phyloP scores from a whole-genome alignment of 108 stramenopile species.

The Epipyxis sp. region DNA sequence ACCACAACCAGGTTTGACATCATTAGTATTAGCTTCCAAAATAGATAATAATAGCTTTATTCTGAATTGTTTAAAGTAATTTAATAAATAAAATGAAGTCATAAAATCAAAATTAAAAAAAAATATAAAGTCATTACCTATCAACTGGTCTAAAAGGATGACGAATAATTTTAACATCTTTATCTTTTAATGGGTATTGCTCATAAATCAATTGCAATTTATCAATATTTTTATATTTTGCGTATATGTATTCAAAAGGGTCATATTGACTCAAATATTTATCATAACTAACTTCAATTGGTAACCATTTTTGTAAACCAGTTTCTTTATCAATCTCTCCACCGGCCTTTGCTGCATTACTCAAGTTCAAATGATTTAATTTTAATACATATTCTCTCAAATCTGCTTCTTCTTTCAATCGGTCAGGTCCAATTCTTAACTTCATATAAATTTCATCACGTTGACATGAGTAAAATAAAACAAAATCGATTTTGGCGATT shows the following conservation, averaged over 20 bases:
- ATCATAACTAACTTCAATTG: background rate
- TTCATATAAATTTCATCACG: background rate
- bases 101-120: too few species aligned
- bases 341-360: background rate
- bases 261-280: background rate
- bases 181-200: background rate
- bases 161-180: too few species aligned
- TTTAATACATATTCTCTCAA: background rate
- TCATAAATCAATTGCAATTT: background rate
- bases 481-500: background rate
- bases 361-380: background rate
- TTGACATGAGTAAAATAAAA: background rate
- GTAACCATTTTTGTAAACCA: background rate
- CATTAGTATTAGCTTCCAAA: background rate
- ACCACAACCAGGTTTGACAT: background rate
- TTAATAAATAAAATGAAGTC: background rate
- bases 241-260: background rate
- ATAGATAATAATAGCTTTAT: slow-evolving; percentile 22
- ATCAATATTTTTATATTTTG: background rate
- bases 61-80: slow-evolving; percentile 4
- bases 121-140: too few species aligned
- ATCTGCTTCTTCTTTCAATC: background rate
- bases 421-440: background rate
- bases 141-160: too few species aligned
- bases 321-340: background rate